These are phyloP conservation scores for Diophrys sp. DNA, from an alignment of 73 alveolate genomes.

Conservation along the genomic window DNA sequence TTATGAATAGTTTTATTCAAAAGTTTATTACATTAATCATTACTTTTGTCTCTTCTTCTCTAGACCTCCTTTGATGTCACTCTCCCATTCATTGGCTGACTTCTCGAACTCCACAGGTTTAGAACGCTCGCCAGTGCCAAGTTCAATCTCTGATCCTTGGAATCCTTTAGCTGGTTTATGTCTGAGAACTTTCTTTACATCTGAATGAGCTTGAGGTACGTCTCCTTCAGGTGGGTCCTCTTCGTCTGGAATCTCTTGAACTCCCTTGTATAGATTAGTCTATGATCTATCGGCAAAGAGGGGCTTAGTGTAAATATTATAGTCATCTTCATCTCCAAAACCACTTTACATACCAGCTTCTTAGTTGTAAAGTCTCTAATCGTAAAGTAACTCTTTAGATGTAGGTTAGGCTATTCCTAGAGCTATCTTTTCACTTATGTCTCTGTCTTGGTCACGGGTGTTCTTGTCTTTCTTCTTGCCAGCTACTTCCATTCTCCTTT, in stretches of 20 bases:
- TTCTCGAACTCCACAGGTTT: conserved; percentile 68
- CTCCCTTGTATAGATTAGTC: conserved; percentile 56
- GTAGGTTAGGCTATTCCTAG: conserved; percentile 94
- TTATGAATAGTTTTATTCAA: too few relatives aligned
- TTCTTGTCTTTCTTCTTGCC: conserved; percentile 73
- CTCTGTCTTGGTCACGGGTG: conserved; percentile 94
- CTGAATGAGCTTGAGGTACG: neutral
- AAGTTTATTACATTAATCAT: neutral
- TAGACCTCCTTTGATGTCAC: neutral
- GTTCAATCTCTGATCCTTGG: conserved; percentile 53
- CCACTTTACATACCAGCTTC: conserved; percentile 74
- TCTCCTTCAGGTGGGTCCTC: conserved; percentile 21
- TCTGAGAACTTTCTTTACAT: conserved; percentile 13
- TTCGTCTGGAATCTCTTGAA: conserved; percentile 51
- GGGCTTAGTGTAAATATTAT: conserved; percentile 91
- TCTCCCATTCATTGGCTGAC: neutral
- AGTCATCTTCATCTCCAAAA: conserved; percentile 85
- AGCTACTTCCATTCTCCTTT: conserved; percentile 82
- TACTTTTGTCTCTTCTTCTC: neutral
- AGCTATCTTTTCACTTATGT: conserved; percentile 95
- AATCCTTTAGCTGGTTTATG: conserved; percentile 50
- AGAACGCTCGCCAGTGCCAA: conserved; percentile 23
- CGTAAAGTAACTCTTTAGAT: conserved; percentile 76
- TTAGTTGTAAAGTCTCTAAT: conserved; percentile 87
- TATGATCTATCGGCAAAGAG: conserved; percentile 85